A percentile compares a stretch with the other conserved stretches of the same genome.
phyloP scores from a whole-genome alignment of 2,329 filamentous ascomycete species.

The Epichloe typhina region DNA sequence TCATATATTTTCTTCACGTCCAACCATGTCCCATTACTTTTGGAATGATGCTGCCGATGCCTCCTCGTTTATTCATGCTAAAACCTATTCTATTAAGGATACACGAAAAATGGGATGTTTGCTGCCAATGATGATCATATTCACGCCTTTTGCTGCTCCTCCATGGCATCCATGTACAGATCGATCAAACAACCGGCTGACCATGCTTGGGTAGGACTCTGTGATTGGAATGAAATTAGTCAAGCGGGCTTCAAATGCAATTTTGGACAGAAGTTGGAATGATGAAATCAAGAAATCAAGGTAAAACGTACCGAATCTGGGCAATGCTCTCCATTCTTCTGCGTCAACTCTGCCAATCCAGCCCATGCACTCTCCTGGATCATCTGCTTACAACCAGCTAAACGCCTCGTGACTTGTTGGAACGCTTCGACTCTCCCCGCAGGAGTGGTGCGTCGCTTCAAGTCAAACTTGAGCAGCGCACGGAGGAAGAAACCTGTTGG shows the following conservation, averaged over 20 bases:
- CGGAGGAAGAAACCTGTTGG: constrained; percentile 91
- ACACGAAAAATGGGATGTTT: neutral
- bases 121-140: neutral
- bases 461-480: constrained; percentile 80
- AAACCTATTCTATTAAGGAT: neutral
- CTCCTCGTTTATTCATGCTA: neutral
- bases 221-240: constrained; percentile 4
- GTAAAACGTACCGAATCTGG: constrained; percentile 59
- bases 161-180: constrained; percentile 80
- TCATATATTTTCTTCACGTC: neutral
- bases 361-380: constrained; percentile 76
- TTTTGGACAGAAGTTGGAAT: neutral
- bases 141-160: constrained; percentile 26
- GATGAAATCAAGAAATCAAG: neutral
- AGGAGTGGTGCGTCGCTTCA: constrained; percentile 46
- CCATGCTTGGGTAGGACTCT: constrained; percentile 95
- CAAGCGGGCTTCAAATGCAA: too few species aligned
- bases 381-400: constrained; percentile 74
- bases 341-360: constrained; percentile 82
- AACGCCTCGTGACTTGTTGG: constrained; percentile 79
- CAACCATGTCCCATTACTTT: neutral
- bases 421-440: constrained; percentile 74
- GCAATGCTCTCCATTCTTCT: constrained; percentile 76
- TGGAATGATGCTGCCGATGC: neutral
- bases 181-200: constrained; percentile 90